Percentiles rank a stretch among this genome's conserved stretches.
Evolutionary conservation across 1,139 yeast genomes (phyloP).

Genomic region (Scheffersomyces insectosa): DNA sequence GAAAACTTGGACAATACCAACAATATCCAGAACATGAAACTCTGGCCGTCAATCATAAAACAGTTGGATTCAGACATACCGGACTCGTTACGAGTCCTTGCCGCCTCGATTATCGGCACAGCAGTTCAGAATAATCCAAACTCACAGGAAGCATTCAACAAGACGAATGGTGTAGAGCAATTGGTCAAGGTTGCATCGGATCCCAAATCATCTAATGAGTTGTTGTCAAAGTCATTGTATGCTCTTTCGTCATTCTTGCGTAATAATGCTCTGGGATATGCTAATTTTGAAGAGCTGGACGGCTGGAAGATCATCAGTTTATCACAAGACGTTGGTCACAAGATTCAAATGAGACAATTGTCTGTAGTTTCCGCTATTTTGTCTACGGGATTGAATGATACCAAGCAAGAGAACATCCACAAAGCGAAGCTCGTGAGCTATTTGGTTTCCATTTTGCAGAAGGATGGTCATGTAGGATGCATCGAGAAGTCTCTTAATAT

Average conservation of each 20-base stretch:
- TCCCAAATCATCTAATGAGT: constrained; percentile 27
- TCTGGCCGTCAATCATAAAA: constrained; percentile 71
- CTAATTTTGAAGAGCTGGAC: constrained; percentile 49
- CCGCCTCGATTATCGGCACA: constrained; percentile 80
- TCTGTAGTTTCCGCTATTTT: constrained; percentile 60
- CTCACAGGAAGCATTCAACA: constrained; percentile 65
- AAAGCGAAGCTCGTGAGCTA: constrained; percentile 39
- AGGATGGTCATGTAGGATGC: constrained; percentile 49
- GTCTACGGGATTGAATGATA: constrained; percentile 48
- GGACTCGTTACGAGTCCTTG: constrained; percentile 48
- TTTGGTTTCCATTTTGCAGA: constrained; percentile 36
- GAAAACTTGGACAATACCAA: constrained; percentile 96
- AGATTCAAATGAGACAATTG: constrained; percentile 53
- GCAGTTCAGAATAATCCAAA: constrained; percentile 89
- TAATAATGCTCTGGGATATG: constrained; percentile 61
- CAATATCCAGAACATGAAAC: constrained; percentile 76
- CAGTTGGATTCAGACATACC: constrained; percentile 45
- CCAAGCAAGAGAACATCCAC: constrained; percentile 41
- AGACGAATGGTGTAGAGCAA: constrained; percentile 47
- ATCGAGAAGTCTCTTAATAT: constrained; percentile 64
- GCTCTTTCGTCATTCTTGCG: constrained; percentile 78
- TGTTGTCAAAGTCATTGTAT: constrained; percentile 65
- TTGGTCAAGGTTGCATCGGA: constrained; percentile 43
- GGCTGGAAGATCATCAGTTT: constrained; percentile 60
- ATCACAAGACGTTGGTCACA: constrained; percentile 24